Evolutionary conservation across 2,329 filamentous ascomycete species (phyloP), one percentile per base, ranked within the genome.

Genomic region (Whalleya microplaca): DNA sequence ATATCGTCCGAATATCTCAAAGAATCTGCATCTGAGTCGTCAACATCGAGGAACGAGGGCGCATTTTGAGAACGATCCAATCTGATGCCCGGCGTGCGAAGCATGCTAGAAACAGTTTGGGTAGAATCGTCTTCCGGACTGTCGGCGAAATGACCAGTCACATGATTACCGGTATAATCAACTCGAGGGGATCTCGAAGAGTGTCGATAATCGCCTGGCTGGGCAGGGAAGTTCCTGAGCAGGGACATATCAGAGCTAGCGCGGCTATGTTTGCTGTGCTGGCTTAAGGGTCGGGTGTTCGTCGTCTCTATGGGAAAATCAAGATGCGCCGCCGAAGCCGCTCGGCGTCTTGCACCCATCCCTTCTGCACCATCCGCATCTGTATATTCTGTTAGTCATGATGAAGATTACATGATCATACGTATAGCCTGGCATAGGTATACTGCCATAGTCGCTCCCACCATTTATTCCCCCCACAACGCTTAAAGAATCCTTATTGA

Each of bases 191-290:
- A 78, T 67, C 80, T 75, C 43, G 78, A 75, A 48, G 55, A 55
- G 45, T 73, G 73, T 59, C 78, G 75, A 55, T 75, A 73, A 53
- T 75, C 72, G 20, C 74, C 76, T 61, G 80, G 75, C 61, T 80
- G 76, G 55, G 77, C 78, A 46, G 78, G 74, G 63, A 81, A 80
- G 55, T 80, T 83, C 59, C 81, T 82, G 55, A 84, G 74, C 45
- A 84, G 72, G 48, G 86, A 88, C 64, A 87, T 81, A 71, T 91
- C 88, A 51, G 88, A 91, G 73, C 86, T 90, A 53, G 88, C 85
- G 64, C 88, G 84, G 69, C 83, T 87, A 72, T 89, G 86, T 68
- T 82, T 89, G 75, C 80, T 87, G 67, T 85, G 80, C 61, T 85
- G 79, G 64, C 83, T 86, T 43, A 83, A 71, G 46, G 85, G 82